Base-by-base conservation (phyloP, 1,284 basidiomycete genomes). In the Cryptococcus jaspeensis region DNA sequence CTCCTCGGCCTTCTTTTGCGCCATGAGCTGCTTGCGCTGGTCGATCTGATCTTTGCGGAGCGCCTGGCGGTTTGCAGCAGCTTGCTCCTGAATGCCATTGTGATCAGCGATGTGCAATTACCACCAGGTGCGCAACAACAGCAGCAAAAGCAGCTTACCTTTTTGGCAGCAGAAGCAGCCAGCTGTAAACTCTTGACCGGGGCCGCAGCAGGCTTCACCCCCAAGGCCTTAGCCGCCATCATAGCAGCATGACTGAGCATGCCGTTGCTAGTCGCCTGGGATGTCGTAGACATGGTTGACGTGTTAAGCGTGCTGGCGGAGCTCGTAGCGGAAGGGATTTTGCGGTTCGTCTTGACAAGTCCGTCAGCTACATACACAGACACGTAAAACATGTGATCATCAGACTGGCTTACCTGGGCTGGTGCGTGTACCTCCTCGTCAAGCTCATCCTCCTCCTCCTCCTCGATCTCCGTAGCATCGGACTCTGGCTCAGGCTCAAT, bases 161-260 rank as follows among this genome's bases (percentile, higher is more conserved):
- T 92, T 80, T 89, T 92, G 2, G 89, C 89, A 5, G 85, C 89
- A 16, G 84, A 84, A 0, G 87, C 88, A 16, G 91, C 90, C 58
- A 87, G 83, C 69, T 91, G 88, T 20, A 93, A 72, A 53, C 88
- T 90, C 80, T 92, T 93, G 51, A 91, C 84, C 0, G 77, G 80
- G 63, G 67, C 74, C 13, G 70, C 59, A 13, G 68, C 64, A 15
- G 76, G 69, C 62, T 75, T 79, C 58, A 75, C 64, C 35, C 75
- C 74, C 3, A 74, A 52, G 0, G 69, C 62, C 63, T 78, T 78
- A 36, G 66, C 63, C 16, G 73, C 76, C 38, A 78, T 73, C 9
- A 58, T 65, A 5, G 68, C 60, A 22, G 72, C 75, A 28, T 74
- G 74, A 37, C 53, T 58, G 32, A 74, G 63, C 3, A 65, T 47